A percentile compares a stretch with the other conserved stretches of the same genome.
Conservation (phyloP, 768 basidiomycete genomes). For the Leccinum disarticulatum region DNA sequence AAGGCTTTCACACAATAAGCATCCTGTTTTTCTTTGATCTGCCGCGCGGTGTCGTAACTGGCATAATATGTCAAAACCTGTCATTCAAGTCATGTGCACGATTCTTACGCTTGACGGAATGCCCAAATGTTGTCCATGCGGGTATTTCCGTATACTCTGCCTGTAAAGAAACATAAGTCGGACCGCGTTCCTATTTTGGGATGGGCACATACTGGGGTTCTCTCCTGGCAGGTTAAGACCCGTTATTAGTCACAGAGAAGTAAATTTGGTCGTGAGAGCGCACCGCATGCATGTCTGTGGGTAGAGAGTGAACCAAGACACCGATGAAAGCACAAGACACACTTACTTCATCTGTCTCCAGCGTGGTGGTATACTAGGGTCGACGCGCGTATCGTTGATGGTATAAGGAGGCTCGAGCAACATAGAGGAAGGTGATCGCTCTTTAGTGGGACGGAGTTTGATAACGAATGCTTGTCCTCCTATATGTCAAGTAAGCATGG, state of each 20-base stretch:
- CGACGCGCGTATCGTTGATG: conserved; percentile 47
- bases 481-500: conserved; percentile 27
- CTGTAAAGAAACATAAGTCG: conserved; percentile 12
- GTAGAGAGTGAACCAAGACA: conserved; percentile 5
- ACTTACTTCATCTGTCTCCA: conserved; percentile 84
- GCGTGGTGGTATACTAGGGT: conserved; percentile 44
- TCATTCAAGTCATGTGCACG: neutral
- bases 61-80: conserved; percentile 1
- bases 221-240: conserved; percentile 36
- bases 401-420: conserved; percentile 78
- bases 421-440: conserved; percentile 78
- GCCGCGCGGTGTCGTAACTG: conserved; percentile 53
- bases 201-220: conserved; percentile 40
- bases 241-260: conserved; percentile 1
- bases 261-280: neutral
- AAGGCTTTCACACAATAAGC: conserved; percentile 47
- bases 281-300: conserved; percentile 61
- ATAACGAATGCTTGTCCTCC: conserved; percentile 88
- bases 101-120: conserved; percentile 49
- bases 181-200: neutral
- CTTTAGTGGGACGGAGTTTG: conserved; percentile 76
- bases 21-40: conserved; percentile 56
- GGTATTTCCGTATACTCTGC: conserved; percentile 32
- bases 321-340: neutral
- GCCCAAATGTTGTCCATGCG: conserved; percentile 52